These are phyloP conservation scores for Sphaerosporella brunnea DNA, from an alignment of 495 filamentous ascomycete species.

Conservation along the genomic window DNA sequence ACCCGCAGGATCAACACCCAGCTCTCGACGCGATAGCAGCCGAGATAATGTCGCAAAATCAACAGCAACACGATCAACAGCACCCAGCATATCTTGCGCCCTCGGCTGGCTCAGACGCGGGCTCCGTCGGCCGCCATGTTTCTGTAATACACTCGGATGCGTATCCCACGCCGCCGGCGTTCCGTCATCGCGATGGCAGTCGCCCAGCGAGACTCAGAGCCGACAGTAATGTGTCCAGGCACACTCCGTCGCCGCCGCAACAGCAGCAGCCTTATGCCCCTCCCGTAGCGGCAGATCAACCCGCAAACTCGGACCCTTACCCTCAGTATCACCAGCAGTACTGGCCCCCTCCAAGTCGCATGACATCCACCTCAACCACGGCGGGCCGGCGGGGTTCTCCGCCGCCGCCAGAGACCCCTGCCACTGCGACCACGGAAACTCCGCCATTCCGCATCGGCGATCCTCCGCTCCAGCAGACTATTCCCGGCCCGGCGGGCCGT, in stretches of 20 bases:
- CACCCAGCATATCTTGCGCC: constrained; percentile 16
- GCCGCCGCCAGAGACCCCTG: constrained; percentile 88
- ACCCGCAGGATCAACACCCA: constrained; percentile 18
- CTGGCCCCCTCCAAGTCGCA: constrained; percentile 52
- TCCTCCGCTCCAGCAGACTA: constrained; percentile 26
- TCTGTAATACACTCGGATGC: constrained; percentile 28
- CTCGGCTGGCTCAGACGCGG: constrained; percentile 16
- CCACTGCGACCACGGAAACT: constrained; percentile 46
- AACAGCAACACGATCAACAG: constrained; percentile 28
- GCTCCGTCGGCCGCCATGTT: constrained; percentile 19
- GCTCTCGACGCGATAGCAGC: constrained; percentile 25
- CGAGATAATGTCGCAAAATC: constrained; percentile 26
- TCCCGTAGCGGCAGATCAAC: constrained; percentile 32
- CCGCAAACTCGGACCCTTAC: constrained; percentile 29
- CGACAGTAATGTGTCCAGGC: constrained; percentile 35
- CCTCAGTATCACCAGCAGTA: constrained; percentile 48
- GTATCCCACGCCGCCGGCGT: constrained; percentile 38
- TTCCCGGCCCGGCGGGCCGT: neutral
- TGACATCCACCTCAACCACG: constrained; percentile 80
- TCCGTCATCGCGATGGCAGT: constrained; percentile 46
- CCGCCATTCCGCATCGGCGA: constrained; percentile 27
- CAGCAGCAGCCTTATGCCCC: constrained; percentile 27
- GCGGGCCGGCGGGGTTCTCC: constrained; percentile 82
- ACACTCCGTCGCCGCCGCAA: constrained; percentile 24
- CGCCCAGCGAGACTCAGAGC: constrained; percentile 47